Conservation (phyloP, 2,329 filamentous ascomycete genomes). For the Aspergillus sp. region DNA sequence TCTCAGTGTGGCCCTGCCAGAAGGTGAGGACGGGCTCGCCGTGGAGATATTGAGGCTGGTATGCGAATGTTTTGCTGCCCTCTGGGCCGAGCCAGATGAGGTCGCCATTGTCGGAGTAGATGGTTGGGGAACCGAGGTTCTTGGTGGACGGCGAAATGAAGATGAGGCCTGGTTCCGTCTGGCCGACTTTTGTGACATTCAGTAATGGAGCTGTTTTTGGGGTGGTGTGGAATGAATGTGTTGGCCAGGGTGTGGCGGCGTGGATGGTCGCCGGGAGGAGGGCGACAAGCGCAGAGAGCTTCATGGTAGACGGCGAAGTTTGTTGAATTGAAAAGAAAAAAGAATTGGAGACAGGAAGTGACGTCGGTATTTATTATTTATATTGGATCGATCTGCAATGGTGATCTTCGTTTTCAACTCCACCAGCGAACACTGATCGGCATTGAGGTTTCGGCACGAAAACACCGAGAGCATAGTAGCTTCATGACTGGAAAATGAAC, state of each 20-base stretch:
- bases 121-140: neutral
- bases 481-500: no score
- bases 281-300: neutral
- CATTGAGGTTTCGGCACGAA: no score
- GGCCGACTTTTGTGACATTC: neutral
- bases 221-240: neutral
- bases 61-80: constrained; percentile 14
- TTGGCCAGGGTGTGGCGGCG: neutral
- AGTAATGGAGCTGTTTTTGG: neutral
- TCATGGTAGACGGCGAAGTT: neutral
- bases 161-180: neutral
- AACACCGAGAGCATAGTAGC: no score
- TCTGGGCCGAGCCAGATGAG: constrained; percentile 26
- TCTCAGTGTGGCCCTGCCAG: constrained; percentile 22
- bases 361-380: no score
- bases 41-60: constrained; percentile 20
- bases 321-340: neutral
- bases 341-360: no score
- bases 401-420: no score
- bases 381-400: no score
- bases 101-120: constrained; percentile 21
- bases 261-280: neutral
- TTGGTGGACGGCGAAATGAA: neutral
- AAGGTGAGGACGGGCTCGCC: constrained; percentile 25
- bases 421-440: no score